These are phyloP conservation scores for Kluyveromyces wickerhamii DNA, from an alignment of 805 yeast genomes.

Conservation along the genomic window DNA sequence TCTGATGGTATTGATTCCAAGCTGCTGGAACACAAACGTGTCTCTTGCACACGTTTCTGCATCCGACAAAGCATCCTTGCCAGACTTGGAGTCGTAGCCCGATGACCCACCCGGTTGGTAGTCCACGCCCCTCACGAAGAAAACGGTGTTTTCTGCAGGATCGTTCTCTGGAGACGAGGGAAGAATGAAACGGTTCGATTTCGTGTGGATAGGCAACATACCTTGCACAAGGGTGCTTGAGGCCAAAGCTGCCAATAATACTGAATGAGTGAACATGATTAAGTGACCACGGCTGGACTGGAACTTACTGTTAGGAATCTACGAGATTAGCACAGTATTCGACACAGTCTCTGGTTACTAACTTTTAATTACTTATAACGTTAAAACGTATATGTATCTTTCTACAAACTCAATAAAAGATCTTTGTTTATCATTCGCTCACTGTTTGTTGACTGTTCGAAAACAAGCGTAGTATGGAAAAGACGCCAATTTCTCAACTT, in stretches of 20 bases:
- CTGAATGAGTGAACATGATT: not conserved
- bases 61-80: constrained; percentile 64
- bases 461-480: no score
- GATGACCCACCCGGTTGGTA: constrained; percentile 94
- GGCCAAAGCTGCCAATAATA: constrained; percentile 1
- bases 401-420: no score
- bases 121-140: constrained; percentile 79
- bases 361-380: no score
- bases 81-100: constrained; percentile 26
- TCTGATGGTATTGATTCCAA: constrained; percentile 80
- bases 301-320: no score
- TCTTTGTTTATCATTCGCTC: no score
- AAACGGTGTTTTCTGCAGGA: constrained; percentile 43
- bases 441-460: no score
- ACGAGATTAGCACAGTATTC: no score
- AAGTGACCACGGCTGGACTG: no score
- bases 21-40: constrained; percentile 64
- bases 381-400: no score
- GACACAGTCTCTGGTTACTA: no score
- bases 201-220: constrained; percentile 47
- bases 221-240: constrained; percentile 29
- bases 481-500: no score
- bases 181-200: constrained; percentile 52
- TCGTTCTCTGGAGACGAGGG: constrained; percentile 36
- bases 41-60: constrained; percentile 70